These are phyloP conservation scores for Angomonas desouzai DNA, from an alignment of 208 protist genomes.

Conservation along the genomic window DNA sequence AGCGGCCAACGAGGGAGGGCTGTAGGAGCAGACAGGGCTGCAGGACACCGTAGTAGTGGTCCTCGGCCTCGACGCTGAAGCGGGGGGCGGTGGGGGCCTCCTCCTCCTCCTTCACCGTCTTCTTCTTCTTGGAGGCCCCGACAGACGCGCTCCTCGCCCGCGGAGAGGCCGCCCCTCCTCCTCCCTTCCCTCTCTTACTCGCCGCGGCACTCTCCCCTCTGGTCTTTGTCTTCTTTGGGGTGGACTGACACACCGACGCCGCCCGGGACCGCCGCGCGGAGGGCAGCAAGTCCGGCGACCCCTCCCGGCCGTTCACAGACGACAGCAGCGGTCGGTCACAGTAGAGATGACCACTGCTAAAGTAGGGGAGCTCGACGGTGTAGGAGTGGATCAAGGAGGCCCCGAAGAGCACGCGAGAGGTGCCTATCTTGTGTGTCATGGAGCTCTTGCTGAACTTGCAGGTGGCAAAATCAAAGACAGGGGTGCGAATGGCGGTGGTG, in stretches of 20 bases:
- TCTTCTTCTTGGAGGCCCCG: neutral
- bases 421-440: conserved; percentile 78
- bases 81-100: too few relatives aligned
- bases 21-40: conserved; percentile 61
- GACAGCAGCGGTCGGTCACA: neutral
- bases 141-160: neutral
- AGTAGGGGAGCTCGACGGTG: conserved; percentile 81
- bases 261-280: neutral
- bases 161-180: neutral
- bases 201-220: too few relatives aligned
- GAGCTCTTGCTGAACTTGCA: conserved; percentile 69
- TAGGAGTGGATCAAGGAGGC: conserved; percentile 75
- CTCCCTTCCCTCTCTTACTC: neutral
- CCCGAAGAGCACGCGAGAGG: conserved; percentile 83
- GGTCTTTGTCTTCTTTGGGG: neutral
- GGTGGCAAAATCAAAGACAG: conserved; percentile 60
- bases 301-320: too few relatives aligned
- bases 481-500: neutral
- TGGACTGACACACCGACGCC: neutral
- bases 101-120: neutral
- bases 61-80: neutral
- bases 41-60: neutral
- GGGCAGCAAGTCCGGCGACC: too few relatives aligned
- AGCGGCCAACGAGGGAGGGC: conserved; percentile 59
- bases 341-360: conserved; percentile 43